A percentile compares a stretch with the other conserved stretches of the same genome.
Conservation (phyloP, 768 basidiomycete genomes). For the Sporobolomyces phaffii region DNA sequence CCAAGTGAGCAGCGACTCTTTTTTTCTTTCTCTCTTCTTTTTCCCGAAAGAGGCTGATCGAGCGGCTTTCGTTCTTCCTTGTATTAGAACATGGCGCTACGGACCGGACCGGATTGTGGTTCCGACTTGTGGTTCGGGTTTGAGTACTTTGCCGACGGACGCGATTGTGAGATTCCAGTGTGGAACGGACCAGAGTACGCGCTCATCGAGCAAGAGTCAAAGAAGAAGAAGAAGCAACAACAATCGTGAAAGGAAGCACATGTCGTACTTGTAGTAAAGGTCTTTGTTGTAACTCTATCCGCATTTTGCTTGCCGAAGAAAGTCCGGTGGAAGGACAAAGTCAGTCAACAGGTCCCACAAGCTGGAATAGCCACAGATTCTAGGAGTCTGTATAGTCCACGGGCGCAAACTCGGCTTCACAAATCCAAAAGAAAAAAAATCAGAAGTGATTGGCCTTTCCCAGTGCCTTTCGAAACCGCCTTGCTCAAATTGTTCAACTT, state of each 20-base stretch:
- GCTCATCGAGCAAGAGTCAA: neutral
- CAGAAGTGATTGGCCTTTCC: too few relatives aligned
- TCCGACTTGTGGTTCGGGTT: conserved; percentile 38
- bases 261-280: neutral
- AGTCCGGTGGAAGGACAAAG: too few relatives aligned
- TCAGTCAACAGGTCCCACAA: too few relatives aligned
- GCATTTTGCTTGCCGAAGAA: too few relatives aligned
- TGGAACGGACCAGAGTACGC: conserved; percentile 40
- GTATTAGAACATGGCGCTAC: conserved; percentile 30
- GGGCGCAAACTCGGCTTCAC: too few relatives aligned
- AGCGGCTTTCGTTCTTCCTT: too few relatives aligned
- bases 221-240: neutral
- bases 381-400: too few relatives aligned
- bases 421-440: too few relatives aligned
- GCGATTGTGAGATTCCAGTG: conserved; percentile 31
- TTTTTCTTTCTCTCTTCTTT: neutral
- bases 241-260: too few relatives aligned
- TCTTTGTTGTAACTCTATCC: neutral
- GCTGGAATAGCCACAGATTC: too few relatives aligned
- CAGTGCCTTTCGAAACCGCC: too few relatives aligned
- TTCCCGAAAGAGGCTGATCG: neutral
- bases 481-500: too few relatives aligned
- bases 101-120: conserved; percentile 27
- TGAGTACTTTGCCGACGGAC: conserved; percentile 36
- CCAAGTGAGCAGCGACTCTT: conserved; percentile 20